phyloP scores from a whole-genome alignment of 2,329 filamentous ascomycete species.

The Talaromyces pinophilus region DNA sequence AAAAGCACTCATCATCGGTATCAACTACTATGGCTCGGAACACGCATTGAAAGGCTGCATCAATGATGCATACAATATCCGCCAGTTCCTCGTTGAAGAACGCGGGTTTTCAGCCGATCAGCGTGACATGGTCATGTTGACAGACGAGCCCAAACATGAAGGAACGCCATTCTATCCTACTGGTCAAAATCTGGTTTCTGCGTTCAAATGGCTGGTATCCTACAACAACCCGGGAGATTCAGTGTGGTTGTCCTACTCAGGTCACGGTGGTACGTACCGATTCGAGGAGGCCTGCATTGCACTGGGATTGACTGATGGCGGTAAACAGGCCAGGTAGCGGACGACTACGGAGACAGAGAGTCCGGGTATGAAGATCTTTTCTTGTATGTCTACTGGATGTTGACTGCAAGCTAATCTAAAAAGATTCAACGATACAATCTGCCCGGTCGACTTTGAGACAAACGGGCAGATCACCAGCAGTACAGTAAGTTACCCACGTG shows the following conservation, averaged over 20 bases:
- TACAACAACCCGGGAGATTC: constrained; percentile 52
- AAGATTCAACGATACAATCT: constrained; percentile 54
- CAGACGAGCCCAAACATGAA: constrained; percentile 40
- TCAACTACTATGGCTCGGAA: constrained; percentile 52
- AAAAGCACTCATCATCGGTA: constrained; percentile 57
- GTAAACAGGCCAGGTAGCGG: constrained; percentile 19
- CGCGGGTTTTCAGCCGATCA: constrained; percentile 46
- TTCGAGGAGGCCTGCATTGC: neutral
- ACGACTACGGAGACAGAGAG: constrained; percentile 20
- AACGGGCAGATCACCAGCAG: constrained; percentile 57
- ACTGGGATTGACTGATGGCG: neutral
- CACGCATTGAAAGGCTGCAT: constrained; percentile 53
- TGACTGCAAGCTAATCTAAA: neutral
- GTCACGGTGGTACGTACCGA: constrained; percentile 58
- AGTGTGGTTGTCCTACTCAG: constrained; percentile 61
- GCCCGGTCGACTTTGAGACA: constrained; percentile 55
- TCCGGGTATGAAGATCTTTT: constrained; percentile 12
- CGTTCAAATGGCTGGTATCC: constrained; percentile 59
- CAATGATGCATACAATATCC: constrained; percentile 53
- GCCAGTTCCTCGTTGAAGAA: constrained; percentile 47
- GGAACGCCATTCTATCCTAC: constrained; percentile 39
- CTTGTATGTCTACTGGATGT: neutral
- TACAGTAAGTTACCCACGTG: constrained; percentile 29
- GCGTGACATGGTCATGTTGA: constrained; percentile 49
- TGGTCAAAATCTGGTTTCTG: constrained; percentile 51